These are phyloP conservation scores for Zymoseptoria brevis DNA, from an alignment of 2,329 filamentous ascomycete genomes.

Conservation along the genomic window DNA sequence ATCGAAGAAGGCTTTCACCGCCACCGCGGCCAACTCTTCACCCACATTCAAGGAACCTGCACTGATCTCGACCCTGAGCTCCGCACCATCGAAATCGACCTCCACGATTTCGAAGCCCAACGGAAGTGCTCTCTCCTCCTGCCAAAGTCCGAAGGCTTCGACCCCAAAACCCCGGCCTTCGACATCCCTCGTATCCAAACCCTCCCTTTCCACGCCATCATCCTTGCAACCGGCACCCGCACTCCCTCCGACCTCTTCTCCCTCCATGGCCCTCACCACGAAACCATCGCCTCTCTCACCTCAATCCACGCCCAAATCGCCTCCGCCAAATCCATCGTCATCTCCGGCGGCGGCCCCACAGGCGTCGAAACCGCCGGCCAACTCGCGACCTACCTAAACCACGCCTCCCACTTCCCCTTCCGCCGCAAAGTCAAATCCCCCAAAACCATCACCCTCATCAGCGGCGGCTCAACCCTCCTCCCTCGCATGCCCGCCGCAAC, in stretches of 20 bases:
- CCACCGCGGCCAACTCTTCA: slow-evolving; percentile 25
- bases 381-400: slow-evolving; percentile 29
- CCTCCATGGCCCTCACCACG: slow-evolving; percentile 27
- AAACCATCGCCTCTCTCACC: slow-evolving; percentile 29
- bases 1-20: slow-evolving; percentile 29
- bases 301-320: slow-evolving; percentile 25
- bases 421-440: slow-evolving; percentile 5
- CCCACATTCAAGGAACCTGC: slow-evolving; percentile 31
- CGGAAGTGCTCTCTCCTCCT: slow-evolving; percentile 9
- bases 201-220: slow-evolving; percentile 30
- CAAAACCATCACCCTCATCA: slow-evolving; percentile 29
- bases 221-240: slow-evolving; percentile 32
- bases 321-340: slow-evolving; percentile 28
- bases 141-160: slow-evolving; percentile 1
- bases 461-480: slow-evolving; percentile 25
- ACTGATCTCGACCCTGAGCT: slow-evolving; percentile 22
- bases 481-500: slow-evolving; percentile 22
- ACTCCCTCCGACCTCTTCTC: slow-evolving; percentile 30
- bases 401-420: slow-evolving; percentile 12
- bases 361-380: slow-evolving; percentile 34
- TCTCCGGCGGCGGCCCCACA: slow-evolving; percentile 31
- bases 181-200: slow-evolving; percentile 13
- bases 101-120: slow-evolving; percentile 14
- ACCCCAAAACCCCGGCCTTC: not conserved
- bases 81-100: slow-evolving; percentile 23